phyloP scores from a whole-genome alignment of 441 rosid genomes.

The Brassica balearica region DNA sequence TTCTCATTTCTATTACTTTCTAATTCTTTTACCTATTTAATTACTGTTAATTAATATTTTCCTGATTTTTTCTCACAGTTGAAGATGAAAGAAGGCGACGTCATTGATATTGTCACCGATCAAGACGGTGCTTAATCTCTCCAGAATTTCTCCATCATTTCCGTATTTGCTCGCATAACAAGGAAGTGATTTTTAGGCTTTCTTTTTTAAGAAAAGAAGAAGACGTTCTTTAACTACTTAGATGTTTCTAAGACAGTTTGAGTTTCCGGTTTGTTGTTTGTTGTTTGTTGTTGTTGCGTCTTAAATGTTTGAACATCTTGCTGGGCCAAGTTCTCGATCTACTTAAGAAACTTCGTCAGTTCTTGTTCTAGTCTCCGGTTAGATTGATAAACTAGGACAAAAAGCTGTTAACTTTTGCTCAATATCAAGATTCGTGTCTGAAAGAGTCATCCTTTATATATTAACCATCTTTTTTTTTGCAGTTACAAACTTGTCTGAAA shows the following conservation, averaged over 20 bases:
- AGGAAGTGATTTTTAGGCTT: constrained; percentile 1
- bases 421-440: not conserved
- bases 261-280: not conserved
- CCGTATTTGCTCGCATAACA: not conserved
- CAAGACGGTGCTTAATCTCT: constrained; percentile 33
- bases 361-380: constrained; percentile 25
- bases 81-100: constrained; percentile 29
- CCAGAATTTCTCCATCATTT: constrained; percentile 11
- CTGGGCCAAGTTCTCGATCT: constrained; percentile 16
- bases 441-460: constrained; percentile 8
- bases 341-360: not conserved
- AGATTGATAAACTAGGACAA: not conserved
- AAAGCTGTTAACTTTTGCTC: constrained; percentile 9
- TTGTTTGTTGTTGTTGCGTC: constrained; percentile 13
- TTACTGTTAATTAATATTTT: not conserved
- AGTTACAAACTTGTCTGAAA: not conserved
- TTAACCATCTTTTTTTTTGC: not conserved
- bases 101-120: constrained; percentile 18
- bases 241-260: not conserved
- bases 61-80: constrained; percentile 8
- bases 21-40: not conserved
- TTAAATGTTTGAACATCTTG: not conserved
- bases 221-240: not conserved
- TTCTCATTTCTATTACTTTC: not conserved
- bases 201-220: not conserved